A percentile compares a stretch with the other conserved stretches of the same genome.
These are phyloP conservation scores for Tulasnella sp. DNA, from an alignment of 768 basidiomycete genomes.

Conservation along the genomic window DNA sequence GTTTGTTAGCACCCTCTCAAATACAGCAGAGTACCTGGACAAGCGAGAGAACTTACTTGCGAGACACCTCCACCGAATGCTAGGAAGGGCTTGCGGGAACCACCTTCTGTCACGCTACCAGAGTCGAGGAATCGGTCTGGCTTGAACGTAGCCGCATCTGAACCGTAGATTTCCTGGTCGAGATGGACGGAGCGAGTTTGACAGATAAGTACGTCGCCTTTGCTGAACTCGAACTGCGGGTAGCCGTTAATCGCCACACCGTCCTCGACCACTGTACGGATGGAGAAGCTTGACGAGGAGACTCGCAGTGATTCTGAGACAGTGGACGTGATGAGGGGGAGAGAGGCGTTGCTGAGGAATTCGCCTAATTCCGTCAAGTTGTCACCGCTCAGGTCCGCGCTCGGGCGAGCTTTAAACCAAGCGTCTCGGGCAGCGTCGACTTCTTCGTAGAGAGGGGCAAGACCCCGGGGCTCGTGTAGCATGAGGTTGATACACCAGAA, in stretches of 20 bases:
- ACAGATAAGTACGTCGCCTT: conserved; percentile 25
- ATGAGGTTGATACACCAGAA: conserved; percentile 21
- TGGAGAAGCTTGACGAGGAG: conserved; percentile 23
- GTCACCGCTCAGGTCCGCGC: neutral
- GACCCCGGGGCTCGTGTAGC: conserved; percentile 21
- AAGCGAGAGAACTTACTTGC: conserved; percentile 28
- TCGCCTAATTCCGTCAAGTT: neutral
- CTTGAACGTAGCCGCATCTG: conserved; percentile 12
- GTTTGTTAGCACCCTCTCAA: neutral
- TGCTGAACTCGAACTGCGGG: conserved; percentile 2
- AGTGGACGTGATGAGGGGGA: conserved; percentile 21
- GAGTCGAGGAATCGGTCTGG: conserved; percentile 21
- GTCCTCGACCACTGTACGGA: conserved; percentile 23
- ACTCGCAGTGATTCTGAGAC: conserved; percentile 21
- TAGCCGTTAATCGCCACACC: conserved; percentile 22
- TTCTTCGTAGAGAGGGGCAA: conserved; percentile 17
- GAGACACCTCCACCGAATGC: conserved; percentile 32
- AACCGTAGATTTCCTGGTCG: conserved; percentile 17
- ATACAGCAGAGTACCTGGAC: neutral
- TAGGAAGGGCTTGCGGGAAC: neutral
- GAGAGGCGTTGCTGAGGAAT: neutral
- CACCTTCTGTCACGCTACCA: neutral
- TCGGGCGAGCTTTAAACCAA: neutral
- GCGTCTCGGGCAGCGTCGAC: neutral
- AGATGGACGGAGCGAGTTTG: conserved; percentile 27